Evolutionary conservation across 2,329 filamentous ascomycete genomes (phyloP), one percentile per base, ranked within the genome.

Genomic region (Talaromyces sp.): DNA sequence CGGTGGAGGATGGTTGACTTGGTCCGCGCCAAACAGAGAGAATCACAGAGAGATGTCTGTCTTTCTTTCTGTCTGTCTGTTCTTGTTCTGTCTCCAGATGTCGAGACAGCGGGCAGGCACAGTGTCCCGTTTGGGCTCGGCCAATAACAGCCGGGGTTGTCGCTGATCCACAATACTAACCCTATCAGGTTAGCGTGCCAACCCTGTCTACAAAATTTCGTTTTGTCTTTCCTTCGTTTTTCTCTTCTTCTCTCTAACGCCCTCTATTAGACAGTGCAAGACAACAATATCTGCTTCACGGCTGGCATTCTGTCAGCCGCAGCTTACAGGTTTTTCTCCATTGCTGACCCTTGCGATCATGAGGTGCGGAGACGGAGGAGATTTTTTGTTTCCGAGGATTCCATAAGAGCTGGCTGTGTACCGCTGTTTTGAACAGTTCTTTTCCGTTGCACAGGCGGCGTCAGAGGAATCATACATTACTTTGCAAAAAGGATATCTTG

Each of bases 261-360:
- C 88, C 89, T 83, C 88, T 87, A 84, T 81, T 76, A 93, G 90
- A 93, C 90, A 93, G 90, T 93, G 86, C 89, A 89, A 84, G 82
- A 82, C 87, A 87, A 86, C 82, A 83, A 80, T 77, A 76, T 51
- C 51, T 70, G 77, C 80, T 78, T 80, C 75, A 80, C 78, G 72
- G 17, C 76, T 80, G 82, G 79, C 89, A 83, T 93, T 90, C 86
- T 92, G 89, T 82, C 79, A 79, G 81, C 6, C 43, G 73, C 77
- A 77, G 70, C 74, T 81, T 81, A 65, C 60, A 79, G 78, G 70
- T 78, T 78, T 41, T 55, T 74, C 76, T 80, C 77, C 76, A 78
- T 89, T 88, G 86, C 83, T 87, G 84, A 77, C 77, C 70, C 70
- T 80, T 84, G 83, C 82, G 84, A 86, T 86, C 80, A 72, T 78